phyloP scores from a whole-genome alignment of 2,329 filamentous ascomycete species.

The Madurella fahalii region DNA sequence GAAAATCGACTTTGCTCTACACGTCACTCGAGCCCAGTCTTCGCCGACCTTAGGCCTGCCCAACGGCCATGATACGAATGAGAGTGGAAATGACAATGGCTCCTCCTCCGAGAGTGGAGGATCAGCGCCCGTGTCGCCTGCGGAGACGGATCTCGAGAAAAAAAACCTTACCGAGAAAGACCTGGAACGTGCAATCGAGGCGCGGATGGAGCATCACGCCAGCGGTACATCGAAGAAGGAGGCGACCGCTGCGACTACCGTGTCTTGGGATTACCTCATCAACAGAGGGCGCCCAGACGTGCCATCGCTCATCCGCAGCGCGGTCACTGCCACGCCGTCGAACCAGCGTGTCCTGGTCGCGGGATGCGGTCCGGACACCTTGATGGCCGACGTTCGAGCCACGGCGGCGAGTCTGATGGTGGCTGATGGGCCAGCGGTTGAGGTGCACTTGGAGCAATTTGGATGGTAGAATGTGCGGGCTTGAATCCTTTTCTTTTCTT shows the following conservation, averaged over 20 bases:
- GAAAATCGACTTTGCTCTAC: conserved; percentile 37
- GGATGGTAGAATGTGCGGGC: conserved; percentile 34
- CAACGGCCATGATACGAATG: background rate
- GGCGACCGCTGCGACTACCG: background rate
- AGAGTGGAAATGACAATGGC: background rate
- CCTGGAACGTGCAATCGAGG: conserved; percentile 15
- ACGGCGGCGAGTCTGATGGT: conserved; percentile 42
- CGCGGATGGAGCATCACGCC: conserved; percentile 15
- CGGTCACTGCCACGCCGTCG: conserved; percentile 32
- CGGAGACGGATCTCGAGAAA: conserved; percentile 23
- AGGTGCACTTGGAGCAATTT: conserved; percentile 49
- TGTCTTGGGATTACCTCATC: conserved; percentile 27
- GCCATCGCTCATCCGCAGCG: conserved; percentile 35
- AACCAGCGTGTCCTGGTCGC: conserved; percentile 42
- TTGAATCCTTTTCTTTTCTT: too few relatives aligned
- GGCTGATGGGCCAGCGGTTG: conserved; percentile 43
- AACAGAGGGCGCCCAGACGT: conserved; percentile 41
- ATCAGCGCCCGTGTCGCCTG: conserved; percentile 20
- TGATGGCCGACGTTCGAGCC: conserved; percentile 44
- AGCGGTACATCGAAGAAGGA: conserved; percentile 1
- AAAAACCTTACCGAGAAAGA: conserved; percentile 1
- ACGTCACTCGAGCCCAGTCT: conserved; percentile 32
- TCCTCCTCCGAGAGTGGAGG: conserved; percentile 19
- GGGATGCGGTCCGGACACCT: conserved; percentile 44
- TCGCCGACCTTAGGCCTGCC: conserved; percentile 4